These are phyloP conservation scores for Trametes sp. DNA, from an alignment of 1,284 basidiomycete genomes.

Conservation along the genomic window DNA sequence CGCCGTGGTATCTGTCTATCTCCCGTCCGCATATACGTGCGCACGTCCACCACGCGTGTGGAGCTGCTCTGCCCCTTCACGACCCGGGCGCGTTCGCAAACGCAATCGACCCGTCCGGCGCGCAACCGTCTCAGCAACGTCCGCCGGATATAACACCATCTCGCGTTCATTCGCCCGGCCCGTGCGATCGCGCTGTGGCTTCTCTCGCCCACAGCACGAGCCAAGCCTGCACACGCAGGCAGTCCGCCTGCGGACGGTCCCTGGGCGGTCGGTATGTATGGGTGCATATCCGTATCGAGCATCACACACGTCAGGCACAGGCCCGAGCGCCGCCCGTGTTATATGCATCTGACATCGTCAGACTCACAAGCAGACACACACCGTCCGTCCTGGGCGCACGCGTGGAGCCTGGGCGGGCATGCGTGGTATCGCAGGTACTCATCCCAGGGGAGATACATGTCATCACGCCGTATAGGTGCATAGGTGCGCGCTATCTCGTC, in stretches of 20 bases:
- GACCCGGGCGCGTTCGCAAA: too few relatives aligned
- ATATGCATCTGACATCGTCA: too few relatives aligned
- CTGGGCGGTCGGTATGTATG: neutral
- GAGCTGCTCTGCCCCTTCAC: neutral
- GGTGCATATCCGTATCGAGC: neutral
- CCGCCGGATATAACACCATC: neutral
- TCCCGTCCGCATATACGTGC: neutral
- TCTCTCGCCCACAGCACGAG: neutral
- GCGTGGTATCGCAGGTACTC: too few relatives aligned
- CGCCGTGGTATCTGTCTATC: neutral
- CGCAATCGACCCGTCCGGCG: neutral
- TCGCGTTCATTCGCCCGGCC: neutral
- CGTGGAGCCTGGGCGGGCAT: too few relatives aligned
- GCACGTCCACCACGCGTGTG: neutral
- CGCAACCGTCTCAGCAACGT: neutral
- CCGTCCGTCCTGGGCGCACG: too few relatives aligned
- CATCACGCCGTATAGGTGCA: too few relatives aligned
- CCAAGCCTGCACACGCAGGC: neutral
- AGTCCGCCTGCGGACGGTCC: neutral
- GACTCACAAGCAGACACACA: too few relatives aligned
- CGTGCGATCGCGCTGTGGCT: too few relatives aligned
- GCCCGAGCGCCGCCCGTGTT: neutral
- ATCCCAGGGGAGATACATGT: too few relatives aligned
- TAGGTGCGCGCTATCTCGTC: too few relatives aligned
- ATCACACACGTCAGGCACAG: neutral